Base-by-base conservation (phyloP, 371 early-diverging fungal genomes). In the Dipsacomyces acuminosporus region DNA sequence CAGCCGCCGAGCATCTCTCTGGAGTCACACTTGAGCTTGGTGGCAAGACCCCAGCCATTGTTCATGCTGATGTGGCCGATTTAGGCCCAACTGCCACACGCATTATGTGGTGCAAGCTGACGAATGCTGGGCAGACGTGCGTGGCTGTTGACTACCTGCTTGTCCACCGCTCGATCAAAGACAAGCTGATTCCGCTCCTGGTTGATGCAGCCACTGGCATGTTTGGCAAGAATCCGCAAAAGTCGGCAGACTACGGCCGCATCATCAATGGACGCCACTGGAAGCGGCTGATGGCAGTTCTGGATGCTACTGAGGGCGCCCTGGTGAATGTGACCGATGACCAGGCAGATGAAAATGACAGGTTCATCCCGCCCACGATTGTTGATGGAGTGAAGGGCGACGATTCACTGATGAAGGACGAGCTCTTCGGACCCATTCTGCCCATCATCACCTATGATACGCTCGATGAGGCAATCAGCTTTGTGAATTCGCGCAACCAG, bases 81-180 rank as follows among this genome's bases (percentile, higher is more conserved):
- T 63, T 91, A 24, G 56, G 55, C 19, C 61, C 82, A 7, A 79
- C 81, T 5, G 90, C 89, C 4, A 80, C 78, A 36, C 87, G 95
- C 25, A 80, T 94, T 50, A 78, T 83, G 47, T 93, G 85, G 82
- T 88, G 85, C 52, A 95, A 94, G 73, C 75, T 81, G 33, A 74
- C 78, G 54, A 95, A 94, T 64, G 64, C 76, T 48, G 96, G 96
- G 19, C 94, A 93, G 83, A 88, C 87, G 2, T 94, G 96, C 72
- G 78, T 95, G 48, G 86, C 87, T 8, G 86, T 85, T 15, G 97
- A 96, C 71, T 91, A 94, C 53, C 66, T 94, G 11, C 51, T 94
- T 33, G 76, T 84, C 23, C 83, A 82, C 20, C 62, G 71, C 24
- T 61, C 71, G 14, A 63, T 80, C 30, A 72, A 76, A 19, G 76